Conservation (phyloP, 495 filamentous ascomycete species). For the Saxispiralis lemnorum region DNA sequence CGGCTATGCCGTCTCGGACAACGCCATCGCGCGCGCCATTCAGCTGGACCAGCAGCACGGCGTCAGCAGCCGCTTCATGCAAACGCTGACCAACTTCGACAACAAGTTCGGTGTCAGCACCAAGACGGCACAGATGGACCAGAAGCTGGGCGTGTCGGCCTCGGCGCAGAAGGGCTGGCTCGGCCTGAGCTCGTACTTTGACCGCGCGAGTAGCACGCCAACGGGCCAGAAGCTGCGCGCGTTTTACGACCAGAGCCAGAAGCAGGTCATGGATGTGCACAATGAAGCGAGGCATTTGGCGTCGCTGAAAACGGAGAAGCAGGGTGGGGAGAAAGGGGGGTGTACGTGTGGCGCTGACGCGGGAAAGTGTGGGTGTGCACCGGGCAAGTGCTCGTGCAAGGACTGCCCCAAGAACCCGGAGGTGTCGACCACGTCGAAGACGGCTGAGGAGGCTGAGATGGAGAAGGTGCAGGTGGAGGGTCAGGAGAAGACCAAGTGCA, state of each 20-base stretch:
- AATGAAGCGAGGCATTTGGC: slow-evolving; percentile 72
- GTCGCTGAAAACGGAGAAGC: slow-evolving; percentile 61
- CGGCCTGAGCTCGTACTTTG: slow-evolving; percentile 67
- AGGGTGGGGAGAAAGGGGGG: slow-evolving; percentile 23
- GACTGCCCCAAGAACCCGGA: slow-evolving; percentile 22
- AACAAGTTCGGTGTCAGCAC: slow-evolving; percentile 63
- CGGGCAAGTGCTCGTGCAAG: slow-evolving; percentile 24
- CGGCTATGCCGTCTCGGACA: slow-evolving; percentile 75
- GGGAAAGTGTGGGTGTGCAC: slow-evolving; percentile 20
- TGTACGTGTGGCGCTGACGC: slow-evolving; percentile 24
- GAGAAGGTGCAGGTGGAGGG: slow-evolving; percentile 17
- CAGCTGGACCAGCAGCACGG: slow-evolving; percentile 81
- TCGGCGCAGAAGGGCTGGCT: slow-evolving; percentile 46
- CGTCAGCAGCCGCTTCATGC: slow-evolving; percentile 58
- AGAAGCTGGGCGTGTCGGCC: slow-evolving; percentile 52
- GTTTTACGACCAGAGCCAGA: slow-evolving; percentile 66
- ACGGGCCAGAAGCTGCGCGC: slow-evolving; percentile 68
- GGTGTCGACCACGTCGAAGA: neutral
- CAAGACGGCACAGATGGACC: slow-evolving; percentile 55
- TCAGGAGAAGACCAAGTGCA: slow-evolving; percentile 28
- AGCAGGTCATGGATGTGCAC: slow-evolving; percentile 86
- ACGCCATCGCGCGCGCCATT: slow-evolving; percentile 69
- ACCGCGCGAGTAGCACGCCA: slow-evolving; percentile 71
- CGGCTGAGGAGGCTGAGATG: slow-evolving; percentile 17
- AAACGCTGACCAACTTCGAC: slow-evolving; percentile 58